Base-by-base conservation (phyloP, 768 basidiomycete species). In the Xerocomus spinulosus region DNA sequence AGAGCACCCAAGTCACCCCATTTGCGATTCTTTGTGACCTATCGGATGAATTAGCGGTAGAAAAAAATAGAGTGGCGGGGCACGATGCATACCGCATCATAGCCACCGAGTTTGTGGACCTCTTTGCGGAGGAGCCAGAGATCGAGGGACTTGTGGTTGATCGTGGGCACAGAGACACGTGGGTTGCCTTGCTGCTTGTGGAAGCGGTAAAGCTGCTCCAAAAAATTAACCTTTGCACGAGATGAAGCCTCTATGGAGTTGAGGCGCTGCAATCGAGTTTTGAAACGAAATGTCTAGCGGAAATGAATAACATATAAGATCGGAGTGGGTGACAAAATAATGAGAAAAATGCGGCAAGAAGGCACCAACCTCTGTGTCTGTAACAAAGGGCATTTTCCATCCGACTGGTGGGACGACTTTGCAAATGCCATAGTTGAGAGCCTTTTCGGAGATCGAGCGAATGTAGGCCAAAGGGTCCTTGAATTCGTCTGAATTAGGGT, bases 231-330 rank as follows among this genome's bases (percentile, higher is more conserved):
- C 70, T 94, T 96, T 42, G 96, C 95, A 57, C 96, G 77, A 51
- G 93, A 94, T 29, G 94, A 89, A 14, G 96, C 96, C 71, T 98
- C 95, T 55, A 99, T 92, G 53, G 91, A 93, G 68, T 97, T 97
- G 60, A 99, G 76, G 53, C 89, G 83, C 68, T 96, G 93, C 35
- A 98, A 71, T 42, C 96, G 84, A 43, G 95, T 99, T 70, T 90
- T 91, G 73, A 99, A 99, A 41, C 92, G 87, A 72, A 96, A 97
- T 49, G 76, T 77, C 93, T 60, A 55, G 49, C 61, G 61, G 56
- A 57, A 45, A 54, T 58, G 56, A 61, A 58, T 44, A n/a, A 50
- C 35, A 55, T 49, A 36, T 54, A 46, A 59, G 57, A 57, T 66
- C 47, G 50, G 37, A 37, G 43, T 24, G 48, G 30, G 4, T 10